Evolutionary conservation across 1,284 basidiomycete species (phyloP).

Genomic region (Sparassis latifolia): DNA sequence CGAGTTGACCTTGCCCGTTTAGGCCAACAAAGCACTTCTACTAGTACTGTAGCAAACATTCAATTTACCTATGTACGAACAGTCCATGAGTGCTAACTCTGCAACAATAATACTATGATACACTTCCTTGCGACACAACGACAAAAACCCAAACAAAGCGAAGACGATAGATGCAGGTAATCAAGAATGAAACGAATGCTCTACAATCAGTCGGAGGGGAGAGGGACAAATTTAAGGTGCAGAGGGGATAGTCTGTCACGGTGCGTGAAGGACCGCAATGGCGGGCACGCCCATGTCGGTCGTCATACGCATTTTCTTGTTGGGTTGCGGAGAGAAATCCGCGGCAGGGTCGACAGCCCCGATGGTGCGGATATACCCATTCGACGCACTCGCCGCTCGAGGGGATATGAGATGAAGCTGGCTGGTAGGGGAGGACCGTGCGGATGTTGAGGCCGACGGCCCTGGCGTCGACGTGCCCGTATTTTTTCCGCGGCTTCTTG

Average conservation of each 20-base stretch:
- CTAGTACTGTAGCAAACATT: too few species aligned
- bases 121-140: conserved; percentile 3
- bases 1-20: too few species aligned
- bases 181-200: not conserved
- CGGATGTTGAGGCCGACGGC: conserved; percentile 16
- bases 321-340: conserved; percentile 19
- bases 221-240: too few species aligned
- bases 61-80: too few species aligned
- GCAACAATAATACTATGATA: conserved; percentile 7
- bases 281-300: conserved; percentile 13
- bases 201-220: too few species aligned
- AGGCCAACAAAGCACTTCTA: too few species aligned
- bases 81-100: too few species aligned
- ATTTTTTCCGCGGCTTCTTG: conserved; percentile 14
- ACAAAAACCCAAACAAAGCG: conserved; percentile 7
- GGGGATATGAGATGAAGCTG: conserved; percentile 32
- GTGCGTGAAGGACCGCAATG: conserved; percentile 17
- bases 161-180: not conserved
- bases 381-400: conserved; percentile 17
- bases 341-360: conserved; percentile 28
- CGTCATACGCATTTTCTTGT: conserved; percentile 51
- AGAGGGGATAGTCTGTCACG: conserved; percentile 1
- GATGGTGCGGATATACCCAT: conserved; percentile 16
- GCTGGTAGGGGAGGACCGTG: conserved; percentile 39
- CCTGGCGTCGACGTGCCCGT: conserved; percentile 15